A percentile compares a stretch with the other conserved stretches of the same genome.
phyloP scores from a whole-genome alignment of 2,329 filamentous ascomycete genomes.

The Raffaelea albimanens region DNA sequence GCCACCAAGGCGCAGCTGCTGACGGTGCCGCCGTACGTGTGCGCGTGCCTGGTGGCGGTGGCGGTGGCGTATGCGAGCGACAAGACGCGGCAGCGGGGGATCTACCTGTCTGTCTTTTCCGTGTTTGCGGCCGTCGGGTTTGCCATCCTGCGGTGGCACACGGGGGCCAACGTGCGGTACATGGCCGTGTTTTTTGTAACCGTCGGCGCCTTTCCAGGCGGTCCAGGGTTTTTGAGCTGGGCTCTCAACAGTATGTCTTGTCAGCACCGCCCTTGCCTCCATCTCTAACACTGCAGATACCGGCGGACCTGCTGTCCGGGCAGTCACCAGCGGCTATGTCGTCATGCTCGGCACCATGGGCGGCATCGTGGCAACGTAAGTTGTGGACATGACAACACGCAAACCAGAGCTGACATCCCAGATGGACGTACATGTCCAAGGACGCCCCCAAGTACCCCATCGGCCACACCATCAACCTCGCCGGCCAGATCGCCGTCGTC shows the following conservation, averaged over 20 bases:
- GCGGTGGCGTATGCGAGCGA: slow-evolving; percentile 29
- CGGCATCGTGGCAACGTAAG: slow-evolving; percentile 46
- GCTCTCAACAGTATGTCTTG: slow-evolving; percentile 42
- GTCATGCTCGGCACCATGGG: slow-evolving; percentile 45
- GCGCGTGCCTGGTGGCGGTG: slow-evolving; percentile 29
- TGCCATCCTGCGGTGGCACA: slow-evolving; percentile 37
- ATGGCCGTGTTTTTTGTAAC: slow-evolving; percentile 46
- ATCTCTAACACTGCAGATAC: slow-evolving; percentile 27
- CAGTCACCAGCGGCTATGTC: slow-evolving; percentile 45
- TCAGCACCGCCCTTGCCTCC: too few species aligned
- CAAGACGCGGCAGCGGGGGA: slow-evolving; percentile 30
- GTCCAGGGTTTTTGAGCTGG: slow-evolving; percentile 49
- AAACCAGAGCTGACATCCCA: too few species aligned
- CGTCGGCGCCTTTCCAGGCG: slow-evolving; percentile 47
- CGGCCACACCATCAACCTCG: slow-evolving; percentile 48
- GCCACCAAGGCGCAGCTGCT: slow-evolving; percentile 30
- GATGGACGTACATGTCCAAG: slow-evolving; percentile 40
- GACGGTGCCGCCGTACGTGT: slow-evolving; percentile 34
- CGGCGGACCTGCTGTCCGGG: slow-evolving; percentile 44
- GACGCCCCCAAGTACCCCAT: slow-evolving; percentile 37
- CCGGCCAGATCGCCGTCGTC: slow-evolving; percentile 34
- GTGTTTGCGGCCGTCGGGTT: slow-evolving; percentile 39
- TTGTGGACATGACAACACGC: slow-evolving; percentile 4
- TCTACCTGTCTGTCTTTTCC: slow-evolving; percentile 29
- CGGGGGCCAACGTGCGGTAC: slow-evolving; percentile 33